Base-by-base conservation (phyloP, 1,284 basidiomycete genomes). In the Trichosporon sp. region DNA sequence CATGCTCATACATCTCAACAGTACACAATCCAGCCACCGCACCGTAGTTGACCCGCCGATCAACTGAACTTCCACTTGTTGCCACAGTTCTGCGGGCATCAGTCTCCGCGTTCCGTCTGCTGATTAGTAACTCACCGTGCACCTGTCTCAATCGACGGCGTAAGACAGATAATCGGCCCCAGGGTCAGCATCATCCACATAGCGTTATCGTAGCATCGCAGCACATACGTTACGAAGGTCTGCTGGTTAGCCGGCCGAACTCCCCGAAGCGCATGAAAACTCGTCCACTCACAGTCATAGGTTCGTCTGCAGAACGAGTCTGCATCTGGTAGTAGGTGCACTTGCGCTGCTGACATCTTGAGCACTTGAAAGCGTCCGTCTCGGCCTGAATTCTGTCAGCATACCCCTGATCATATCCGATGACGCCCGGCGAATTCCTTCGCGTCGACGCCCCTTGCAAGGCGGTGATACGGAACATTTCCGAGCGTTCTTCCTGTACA, bases 311-410 rank as follows among this genome's bases (percentile, higher is more conserved):
- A 80, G 91, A 93, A 74, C 95, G 88, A 4, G 95, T 98, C 82
- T 98, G 94, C 79, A 93, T 93, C 85, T 96, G 95, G 77, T 94
- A 92, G 80, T 97, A 97, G 65, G 92, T 90, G 78, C 93, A 94
- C 85, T 94, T 93, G 76, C 92, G 86, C 87, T 93, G 91, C 76
- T 93, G 93, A 89, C 96, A 99, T 77, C 93, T 89, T 19, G 90
- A 88, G 80, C 97, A 99, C 83, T 98, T 94, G 91, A 99, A 99
- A 1, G 94, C 94, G 77, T 96, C 94, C 0, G 97, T 99, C 84
- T 99, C 96, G 14, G 96, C 96, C 83, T 87, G 83, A 1, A 43
- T 26, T 48, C 21, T 11, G 54, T 38, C 46, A 63, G n/a, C 66
- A 8, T 35, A 14, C 4, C 51, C 19, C n/a, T 35, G 59, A 63